Conservation (phyloP, 345 rosid species). For the Brassica cretica region DNA sequence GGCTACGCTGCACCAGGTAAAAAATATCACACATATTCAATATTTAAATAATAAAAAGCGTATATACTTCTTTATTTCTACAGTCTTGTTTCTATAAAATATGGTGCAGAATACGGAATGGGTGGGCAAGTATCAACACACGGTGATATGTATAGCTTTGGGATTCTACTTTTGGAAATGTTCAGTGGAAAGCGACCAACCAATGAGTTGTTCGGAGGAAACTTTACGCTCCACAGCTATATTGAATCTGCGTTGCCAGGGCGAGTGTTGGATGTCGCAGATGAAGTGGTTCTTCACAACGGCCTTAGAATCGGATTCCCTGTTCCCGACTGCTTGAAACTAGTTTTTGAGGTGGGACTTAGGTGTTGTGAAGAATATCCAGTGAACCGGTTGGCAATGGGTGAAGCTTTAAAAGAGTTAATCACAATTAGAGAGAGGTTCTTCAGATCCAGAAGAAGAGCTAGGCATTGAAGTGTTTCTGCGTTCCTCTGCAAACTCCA, state of each 20-base stretch:
- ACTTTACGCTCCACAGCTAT: slow-evolving; percentile 26
- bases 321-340: slow-evolving; percentile 7
- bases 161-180: slow-evolving; percentile 41
- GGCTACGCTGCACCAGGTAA: slow-evolving; percentile 16
- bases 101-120: slow-evolving; percentile 15
- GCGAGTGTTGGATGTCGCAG: slow-evolving; percentile 8
- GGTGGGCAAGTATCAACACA: slow-evolving; percentile 12
- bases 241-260: slow-evolving; percentile 25
- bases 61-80: neutral
- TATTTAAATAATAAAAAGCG: neutral
- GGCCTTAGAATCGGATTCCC: slow-evolving; percentile 18
- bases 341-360: slow-evolving; percentile 34
- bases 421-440: slow-evolving; percentile 29
- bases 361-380: slow-evolving; percentile 37
- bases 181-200: slow-evolving; percentile 43
- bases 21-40: neutral
- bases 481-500: neutral
- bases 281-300: slow-evolving; percentile 17
- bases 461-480: slow-evolving; percentile 6
- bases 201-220: slow-evolving; percentile 27
- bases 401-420: slow-evolving; percentile 27
- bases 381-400: slow-evolving; percentile 14
- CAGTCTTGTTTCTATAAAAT: neutral
- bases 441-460: slow-evolving; percentile 16
- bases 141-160: slow-evolving; percentile 41